Percentiles rank a stretch among this genome's conserved stretches.
Evolutionary conservation across 164 flowering plant genomes (phyloP).

Genomic region (Saururus chinensis): DNA sequence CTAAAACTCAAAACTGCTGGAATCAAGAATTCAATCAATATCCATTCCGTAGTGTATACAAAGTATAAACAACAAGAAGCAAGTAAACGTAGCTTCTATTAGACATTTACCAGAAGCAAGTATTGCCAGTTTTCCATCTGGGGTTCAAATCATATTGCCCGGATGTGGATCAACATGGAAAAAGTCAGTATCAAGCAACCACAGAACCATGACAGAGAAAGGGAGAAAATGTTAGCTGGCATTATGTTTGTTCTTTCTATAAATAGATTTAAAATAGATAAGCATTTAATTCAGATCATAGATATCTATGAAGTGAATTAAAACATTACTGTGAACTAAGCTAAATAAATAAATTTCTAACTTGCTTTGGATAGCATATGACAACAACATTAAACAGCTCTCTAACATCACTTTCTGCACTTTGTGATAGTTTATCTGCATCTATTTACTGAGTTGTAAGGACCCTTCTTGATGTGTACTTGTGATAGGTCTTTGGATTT

Average conservation of each 20-base stretch:
- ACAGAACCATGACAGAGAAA: conserved; percentile 16
- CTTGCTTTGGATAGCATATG: conserved; percentile 98
- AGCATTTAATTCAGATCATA: too few species aligned
- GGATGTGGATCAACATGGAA: conserved; percentile 99
- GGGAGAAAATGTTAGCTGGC: neutral
- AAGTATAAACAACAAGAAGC: neutral
- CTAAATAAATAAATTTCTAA: conserved; percentile 9
- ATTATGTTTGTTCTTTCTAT: neutral
- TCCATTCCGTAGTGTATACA: too few species aligned
- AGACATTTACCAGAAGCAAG: conserved; percentile 88
- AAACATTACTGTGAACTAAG: too few species aligned
- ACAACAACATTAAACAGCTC: conserved; percentile 96
- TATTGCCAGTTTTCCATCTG: conserved; percentile 90
- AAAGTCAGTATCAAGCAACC: conserved; percentile 98
- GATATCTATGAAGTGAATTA: too few species aligned
- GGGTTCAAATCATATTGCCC: conserved; percentile 95
- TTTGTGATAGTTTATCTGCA: conserved; percentile 95
- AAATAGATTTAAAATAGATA: too few species aligned
- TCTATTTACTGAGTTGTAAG: conserved; percentile 93
- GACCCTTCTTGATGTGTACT: conserved; percentile 92
- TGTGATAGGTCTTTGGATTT: conserved; percentile 68
- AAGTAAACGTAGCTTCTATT: neutral
- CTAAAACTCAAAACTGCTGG: too few species aligned
- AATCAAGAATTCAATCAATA: neutral
- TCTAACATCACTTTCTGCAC: conserved; percentile 97